Evolutionary conservation across 345 rosid species (phyloP).

Genomic region (Populus alba): DNA sequence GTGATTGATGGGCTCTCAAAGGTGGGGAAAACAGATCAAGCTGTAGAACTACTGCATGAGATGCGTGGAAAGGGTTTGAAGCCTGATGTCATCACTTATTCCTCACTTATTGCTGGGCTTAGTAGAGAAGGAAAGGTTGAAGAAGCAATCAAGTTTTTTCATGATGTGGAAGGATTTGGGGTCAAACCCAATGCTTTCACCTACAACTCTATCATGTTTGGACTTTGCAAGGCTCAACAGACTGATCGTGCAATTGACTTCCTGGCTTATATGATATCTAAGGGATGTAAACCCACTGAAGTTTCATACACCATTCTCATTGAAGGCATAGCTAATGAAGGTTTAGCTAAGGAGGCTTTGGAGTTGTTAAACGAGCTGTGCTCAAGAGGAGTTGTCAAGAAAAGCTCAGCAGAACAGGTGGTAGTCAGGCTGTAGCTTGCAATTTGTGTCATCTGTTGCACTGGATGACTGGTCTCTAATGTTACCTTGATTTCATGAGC

Average conservation of each 20-base stretch:
- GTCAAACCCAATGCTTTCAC: conserved; percentile 61
- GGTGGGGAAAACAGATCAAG: conserved; percentile 75
- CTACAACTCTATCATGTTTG: conserved; percentile 69
- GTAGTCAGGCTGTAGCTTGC: conserved; percentile 53
- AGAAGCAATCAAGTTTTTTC: conserved; percentile 69
- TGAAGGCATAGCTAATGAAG: conserved; percentile 81
- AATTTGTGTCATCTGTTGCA: background rate
- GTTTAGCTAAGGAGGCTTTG: conserved; percentile 74
- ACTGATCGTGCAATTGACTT: conserved; percentile 83
- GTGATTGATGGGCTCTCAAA: conserved; percentile 81
- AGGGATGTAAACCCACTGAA: conserved; percentile 77
- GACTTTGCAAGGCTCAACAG: conserved; percentile 68
- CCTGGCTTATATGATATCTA: conserved; percentile 69
- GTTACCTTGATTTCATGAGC: background rate
- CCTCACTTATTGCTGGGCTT: conserved; percentile 80
- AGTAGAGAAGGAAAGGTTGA: conserved; percentile 79
- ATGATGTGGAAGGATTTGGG: conserved; percentile 66
- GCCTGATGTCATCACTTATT: conserved; percentile 72
- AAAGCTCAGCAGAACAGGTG: conserved; percentile 67
- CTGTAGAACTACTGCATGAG: conserved; percentile 60
- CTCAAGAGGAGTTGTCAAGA: conserved; percentile 59
- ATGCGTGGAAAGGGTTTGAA: conserved; percentile 70
- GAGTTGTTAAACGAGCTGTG: conserved; percentile 66
- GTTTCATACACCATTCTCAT: conserved; percentile 74
- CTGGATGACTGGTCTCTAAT: background rate